Evolutionary conservation across 208 protist genomes (phyloP).

Genomic region (Trichomonas gallinae): DNA sequence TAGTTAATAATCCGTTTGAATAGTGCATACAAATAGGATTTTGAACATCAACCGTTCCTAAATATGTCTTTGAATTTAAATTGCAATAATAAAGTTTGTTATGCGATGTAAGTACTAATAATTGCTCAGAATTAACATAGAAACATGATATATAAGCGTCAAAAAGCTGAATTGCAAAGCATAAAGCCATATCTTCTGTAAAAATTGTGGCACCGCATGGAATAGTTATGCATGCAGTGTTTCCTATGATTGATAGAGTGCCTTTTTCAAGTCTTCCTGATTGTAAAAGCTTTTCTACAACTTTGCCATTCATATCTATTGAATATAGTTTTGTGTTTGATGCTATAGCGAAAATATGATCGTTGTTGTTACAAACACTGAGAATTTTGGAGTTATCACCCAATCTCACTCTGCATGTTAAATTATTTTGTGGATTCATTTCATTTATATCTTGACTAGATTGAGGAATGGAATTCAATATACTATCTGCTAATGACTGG

Average conservation of each 20-base stretch:
- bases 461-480: not conserved
- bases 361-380: not conserved
- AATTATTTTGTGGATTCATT: not conserved
- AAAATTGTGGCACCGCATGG: too few relatives aligned
- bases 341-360: not conserved
- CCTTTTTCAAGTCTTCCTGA: not conserved
- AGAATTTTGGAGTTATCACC: not conserved
- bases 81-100: not conserved
- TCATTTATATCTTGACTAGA: not conserved
- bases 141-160: not conserved
- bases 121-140: not conserved
- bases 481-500: not conserved
- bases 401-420: not conserved
- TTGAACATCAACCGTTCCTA: not conserved
- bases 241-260: not conserved
- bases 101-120: not conserved
- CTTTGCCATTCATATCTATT: not conserved
- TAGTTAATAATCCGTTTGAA: not conserved
- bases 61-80: not conserved
- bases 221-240: not conserved
- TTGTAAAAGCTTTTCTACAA: not conserved
- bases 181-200: too few relatives aligned
- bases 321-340: not conserved
- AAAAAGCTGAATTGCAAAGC: too few relatives aligned
- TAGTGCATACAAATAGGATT: not conserved